These are phyloP conservation scores for Globisporangium camurandrum DNA, from an alignment of 352 stramenopile genomes.

Conservation along the genomic window DNA sequence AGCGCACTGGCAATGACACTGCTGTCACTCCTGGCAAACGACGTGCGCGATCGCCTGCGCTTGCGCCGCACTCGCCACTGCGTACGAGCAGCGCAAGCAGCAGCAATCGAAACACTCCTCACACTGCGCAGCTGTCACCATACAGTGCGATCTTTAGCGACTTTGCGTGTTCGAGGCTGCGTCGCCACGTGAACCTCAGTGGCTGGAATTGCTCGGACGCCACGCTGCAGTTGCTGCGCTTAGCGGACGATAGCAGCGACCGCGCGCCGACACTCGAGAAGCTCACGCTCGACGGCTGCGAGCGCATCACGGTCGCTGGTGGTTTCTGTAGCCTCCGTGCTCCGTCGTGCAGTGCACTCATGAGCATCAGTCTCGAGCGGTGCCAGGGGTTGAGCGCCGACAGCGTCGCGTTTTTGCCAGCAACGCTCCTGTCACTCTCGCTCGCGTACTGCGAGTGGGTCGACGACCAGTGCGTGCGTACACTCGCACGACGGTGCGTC, in stretches of 20 bases:
- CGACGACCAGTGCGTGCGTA: conserved; percentile 40
- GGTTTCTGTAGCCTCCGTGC: conserved; percentile 8
- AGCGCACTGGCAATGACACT: neutral
- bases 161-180: conserved; percentile 16
- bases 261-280: conserved; percentile 1
- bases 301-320: conserved; percentile 9
- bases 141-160: conserved; percentile 14
- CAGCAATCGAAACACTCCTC: neutral
- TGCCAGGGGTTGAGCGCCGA: conserved; percentile 15
- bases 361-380: conserved; percentile 12
- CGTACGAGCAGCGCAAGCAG: neutral
- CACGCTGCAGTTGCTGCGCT: conserved; percentile 23
- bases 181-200: conserved; percentile 37
- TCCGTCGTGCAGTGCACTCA: neutral
- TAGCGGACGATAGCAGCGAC: neutral
- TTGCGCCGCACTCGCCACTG: neutral
- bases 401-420: conserved; percentile 11
- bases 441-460: conserved; percentile 67
- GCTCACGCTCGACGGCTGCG: conserved; percentile 24
- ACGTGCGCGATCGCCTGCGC: neutral
- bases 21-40: too few species aligned
- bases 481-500: conserved; percentile 28
- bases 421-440: conserved; percentile 32
- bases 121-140: conserved; percentile 1
- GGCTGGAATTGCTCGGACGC: conserved; percentile 47